Percentiles rank a stretch among this genome's conserved stretches.
phyloP scores from a whole-genome alignment of 148 eudicot species.

The Dysphania ambrosioides region DNA sequence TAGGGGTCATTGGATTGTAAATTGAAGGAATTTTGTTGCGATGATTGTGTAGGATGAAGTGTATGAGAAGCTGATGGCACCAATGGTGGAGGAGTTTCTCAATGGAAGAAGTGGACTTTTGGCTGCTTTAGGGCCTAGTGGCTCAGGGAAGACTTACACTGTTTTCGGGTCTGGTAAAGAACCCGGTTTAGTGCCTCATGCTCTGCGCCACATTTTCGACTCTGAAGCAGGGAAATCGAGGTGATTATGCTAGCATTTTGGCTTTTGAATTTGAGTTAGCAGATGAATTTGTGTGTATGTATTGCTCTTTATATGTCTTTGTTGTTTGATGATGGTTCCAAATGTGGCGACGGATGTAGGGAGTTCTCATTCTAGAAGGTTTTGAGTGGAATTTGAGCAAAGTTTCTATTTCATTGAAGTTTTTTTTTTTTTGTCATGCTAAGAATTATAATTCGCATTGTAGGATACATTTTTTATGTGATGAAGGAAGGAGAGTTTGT shows the following conservation, averaged over 20 bases:
- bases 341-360: too few relatives aligned
- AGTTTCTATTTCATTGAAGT: too few relatives aligned
- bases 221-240: conserved; percentile 28
- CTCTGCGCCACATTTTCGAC: conserved; percentile 52
- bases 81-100: conserved; percentile 66
- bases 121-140: conserved; percentile 91
- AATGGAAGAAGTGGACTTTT: conserved; percentile 70
- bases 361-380: too few relatives aligned
- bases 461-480: background rate
- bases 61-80: conserved; percentile 61
- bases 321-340: background rate
- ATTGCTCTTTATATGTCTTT: background rate
- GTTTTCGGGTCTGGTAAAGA: conserved; percentile 70
- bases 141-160: conserved; percentile 91
- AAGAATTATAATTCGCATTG: background rate
- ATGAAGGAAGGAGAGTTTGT: background rate
- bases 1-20: background rate
- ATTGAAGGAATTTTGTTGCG: background rate
- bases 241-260: conserved; percentile 24
- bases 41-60: conserved; percentile 54
- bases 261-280: background rate
- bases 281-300: background rate
- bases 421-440: background rate
- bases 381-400: too few relatives aligned
- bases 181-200: conserved; percentile 90